A percentile compares a stretch with the other conserved stretches of the same genome.
Evolutionary conservation across 768 basidiomycete species (phyloP).

Genomic region (Dendrothele bispora): DNA sequence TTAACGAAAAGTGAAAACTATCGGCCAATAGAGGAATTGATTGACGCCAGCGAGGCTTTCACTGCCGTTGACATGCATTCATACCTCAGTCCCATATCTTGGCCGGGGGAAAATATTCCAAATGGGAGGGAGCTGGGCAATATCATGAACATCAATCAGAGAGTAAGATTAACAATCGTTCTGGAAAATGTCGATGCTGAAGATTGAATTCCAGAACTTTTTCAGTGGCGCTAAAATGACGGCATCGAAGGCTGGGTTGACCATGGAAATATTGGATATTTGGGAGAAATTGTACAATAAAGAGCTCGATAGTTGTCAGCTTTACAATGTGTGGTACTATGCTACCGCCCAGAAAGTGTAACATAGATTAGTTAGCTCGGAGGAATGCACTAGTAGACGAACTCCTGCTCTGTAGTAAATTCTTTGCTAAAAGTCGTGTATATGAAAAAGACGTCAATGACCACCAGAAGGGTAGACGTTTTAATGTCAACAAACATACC

Average conservation of each 20-base stretch:
- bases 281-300: conserved; percentile 12
- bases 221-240: conserved; percentile 8
- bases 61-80: conserved; percentile 3
- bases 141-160: conserved; percentile 14
- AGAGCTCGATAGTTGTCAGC: conserved; percentile 9
- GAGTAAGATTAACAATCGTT: conserved; percentile 11
- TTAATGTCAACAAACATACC: too few relatives aligned
- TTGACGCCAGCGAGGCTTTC: conserved; percentile 5
- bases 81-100: conserved; percentile 19
- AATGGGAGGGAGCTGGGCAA: conserved; percentile 17
- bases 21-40: conserved; percentile 13
- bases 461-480: too few relatives aligned
- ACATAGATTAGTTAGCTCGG: too few relatives aligned
- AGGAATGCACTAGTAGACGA: too few relatives aligned
- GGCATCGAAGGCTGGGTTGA: conserved; percentile 8
- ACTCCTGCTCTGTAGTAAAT: too few relatives aligned
- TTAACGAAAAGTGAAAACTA: conserved; percentile 16
- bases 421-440: too few relatives aligned
- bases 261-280: conserved; percentile 11
- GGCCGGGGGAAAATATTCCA: conserved; percentile 17
- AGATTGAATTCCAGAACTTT: conserved; percentile 9
- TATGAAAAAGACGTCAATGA: too few relatives aligned
- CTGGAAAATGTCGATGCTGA: background rate
- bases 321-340: conserved; percentile 16
- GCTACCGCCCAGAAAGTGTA: conserved; percentile 6